Evolutionary conservation across 352 stramenopile species (phyloP).

Genomic region (Phytophthora melonis): DNA sequence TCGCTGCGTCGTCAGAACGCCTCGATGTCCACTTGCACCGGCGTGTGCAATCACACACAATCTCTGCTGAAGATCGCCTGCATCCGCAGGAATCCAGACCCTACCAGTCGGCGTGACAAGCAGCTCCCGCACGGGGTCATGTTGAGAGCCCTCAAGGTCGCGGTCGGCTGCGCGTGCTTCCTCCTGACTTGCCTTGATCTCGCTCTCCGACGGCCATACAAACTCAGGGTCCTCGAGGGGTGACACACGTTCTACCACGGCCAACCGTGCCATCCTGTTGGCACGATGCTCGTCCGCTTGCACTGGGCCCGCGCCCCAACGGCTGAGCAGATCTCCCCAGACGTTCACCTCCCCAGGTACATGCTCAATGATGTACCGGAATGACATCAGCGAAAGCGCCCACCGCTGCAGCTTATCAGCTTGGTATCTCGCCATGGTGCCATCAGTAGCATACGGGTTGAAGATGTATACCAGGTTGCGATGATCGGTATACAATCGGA

Average conservation of each 20-base stretch:
- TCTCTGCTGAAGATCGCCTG: too few relatives aligned
- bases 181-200: background rate
- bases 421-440: background rate
- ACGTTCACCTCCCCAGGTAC: background rate
- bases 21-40: too few relatives aligned
- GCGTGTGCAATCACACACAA: too few relatives aligned
- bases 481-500: background rate
- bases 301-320: background rate
- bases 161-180: too few relatives aligned
- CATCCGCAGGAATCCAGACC: too few relatives aligned
- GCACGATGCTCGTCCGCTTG: background rate
- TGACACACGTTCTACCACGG: background rate
- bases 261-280: background rate
- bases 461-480: background rate
- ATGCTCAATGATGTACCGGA: background rate
- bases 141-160: background rate
- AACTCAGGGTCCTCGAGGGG: background rate
- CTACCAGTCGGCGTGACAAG: too few relatives aligned
- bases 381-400: background rate
- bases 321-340: background rate
- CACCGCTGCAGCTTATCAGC: background rate
- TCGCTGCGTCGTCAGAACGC: too few relatives aligned
- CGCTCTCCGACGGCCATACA: background rate
- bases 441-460: background rate
- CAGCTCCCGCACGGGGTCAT: too few relatives aligned